Conservation (phyloP, 2,329 filamentous ascomycete species). For the Alternaria triticina region DNA sequence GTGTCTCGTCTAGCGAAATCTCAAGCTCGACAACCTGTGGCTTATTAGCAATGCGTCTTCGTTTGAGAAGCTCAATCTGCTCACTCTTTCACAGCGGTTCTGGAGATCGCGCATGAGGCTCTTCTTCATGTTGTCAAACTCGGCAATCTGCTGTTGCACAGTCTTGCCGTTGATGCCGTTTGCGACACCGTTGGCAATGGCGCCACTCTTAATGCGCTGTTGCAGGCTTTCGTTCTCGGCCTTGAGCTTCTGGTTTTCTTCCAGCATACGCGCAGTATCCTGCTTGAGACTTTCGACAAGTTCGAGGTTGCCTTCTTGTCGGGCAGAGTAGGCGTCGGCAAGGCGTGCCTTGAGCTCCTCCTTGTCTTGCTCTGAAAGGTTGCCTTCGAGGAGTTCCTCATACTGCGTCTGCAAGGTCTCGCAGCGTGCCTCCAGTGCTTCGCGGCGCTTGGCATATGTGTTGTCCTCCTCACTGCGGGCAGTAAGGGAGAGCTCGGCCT, state of each 20-base stretch:
- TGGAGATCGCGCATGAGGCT: slow-evolving; percentile 97
- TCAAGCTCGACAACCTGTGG: slow-evolving; percentile 84
- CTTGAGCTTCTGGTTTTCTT: slow-evolving; percentile 83
- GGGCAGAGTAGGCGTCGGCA: slow-evolving; percentile 76
- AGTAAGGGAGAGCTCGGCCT: slow-evolving; percentile 86
- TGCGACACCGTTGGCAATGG: slow-evolving; percentile 64
- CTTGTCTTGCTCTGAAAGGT: slow-evolving; percentile 77
- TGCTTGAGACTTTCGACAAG: slow-evolving; percentile 78
- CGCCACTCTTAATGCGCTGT: slow-evolving; percentile 70
- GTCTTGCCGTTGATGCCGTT: slow-evolving; percentile 79
- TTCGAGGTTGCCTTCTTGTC: slow-evolving; percentile 74
- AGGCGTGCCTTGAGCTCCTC: slow-evolving; percentile 84
- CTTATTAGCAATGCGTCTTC: slow-evolving; percentile 24
- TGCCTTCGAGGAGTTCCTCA: slow-evolving; percentile 79
- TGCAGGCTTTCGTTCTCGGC: slow-evolving; percentile 81
- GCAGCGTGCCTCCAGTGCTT: slow-evolving; percentile 79
- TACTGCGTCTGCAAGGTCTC: slow-evolving; percentile 80
- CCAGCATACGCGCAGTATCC: slow-evolving; percentile 76
- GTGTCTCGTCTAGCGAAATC: slow-evolving; percentile 94
- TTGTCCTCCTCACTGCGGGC: slow-evolving; percentile 69
- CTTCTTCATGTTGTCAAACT: slow-evolving; percentile 99
- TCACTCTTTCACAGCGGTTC: slow-evolving; percentile 90
- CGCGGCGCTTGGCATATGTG: slow-evolving; percentile 68
- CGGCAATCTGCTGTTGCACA: slow-evolving; percentile 95
- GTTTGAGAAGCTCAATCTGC: slow-evolving; percentile 22